Base-by-base conservation (phyloP, 768 basidiomycete species). In the Lactarius vividus region DNA sequence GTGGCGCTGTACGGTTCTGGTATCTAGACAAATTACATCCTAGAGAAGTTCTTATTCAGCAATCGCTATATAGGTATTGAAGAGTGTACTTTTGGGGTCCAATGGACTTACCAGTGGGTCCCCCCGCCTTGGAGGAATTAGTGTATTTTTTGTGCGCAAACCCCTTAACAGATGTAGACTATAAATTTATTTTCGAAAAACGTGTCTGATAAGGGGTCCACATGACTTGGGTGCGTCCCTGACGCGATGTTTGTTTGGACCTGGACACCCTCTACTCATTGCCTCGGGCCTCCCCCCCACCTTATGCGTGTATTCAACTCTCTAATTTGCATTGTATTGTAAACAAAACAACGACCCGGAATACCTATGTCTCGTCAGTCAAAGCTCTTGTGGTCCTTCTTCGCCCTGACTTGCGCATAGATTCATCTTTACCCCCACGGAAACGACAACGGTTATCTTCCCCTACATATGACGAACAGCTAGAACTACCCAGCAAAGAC, bases 371-470 rank as follows among this genome's bases (percentile, higher is more conserved):
- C 55, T 53, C 29, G 59, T 67, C 6, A n/a, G 58, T 58, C 13
- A 55, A 28, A 6, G 15, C 23, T 16, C 44, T 42, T 23, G 4
- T 11, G 26, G 3, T 10, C 33, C n/a, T 46, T 55, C 33, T 18
- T n/a, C 46, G 0, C 18, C 4, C 65, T 66, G 28, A 66, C 37
- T 46, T 18, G 4, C 56, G 61, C 46, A 67, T 63, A 66, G 71
- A 55, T 54, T 59, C 68, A 53, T 54, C 57, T 49, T 84, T 82
- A 6, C 84, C 83, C n/a, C 72, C 77, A 11, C 77, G 78, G 46
- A 89, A 89, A 74, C 80, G 85, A 29, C 82, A 82, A 71, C 80
- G 88, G 35, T 78, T 87, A 61, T 86, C 86, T 3, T 87, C 86
- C 1, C 86, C 88, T 4, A 82, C 82, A 23, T 86, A 84, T 64